phyloP scores from a whole-genome alignment of 768 basidiomycete genomes.

The Trametes elegans region DNA sequence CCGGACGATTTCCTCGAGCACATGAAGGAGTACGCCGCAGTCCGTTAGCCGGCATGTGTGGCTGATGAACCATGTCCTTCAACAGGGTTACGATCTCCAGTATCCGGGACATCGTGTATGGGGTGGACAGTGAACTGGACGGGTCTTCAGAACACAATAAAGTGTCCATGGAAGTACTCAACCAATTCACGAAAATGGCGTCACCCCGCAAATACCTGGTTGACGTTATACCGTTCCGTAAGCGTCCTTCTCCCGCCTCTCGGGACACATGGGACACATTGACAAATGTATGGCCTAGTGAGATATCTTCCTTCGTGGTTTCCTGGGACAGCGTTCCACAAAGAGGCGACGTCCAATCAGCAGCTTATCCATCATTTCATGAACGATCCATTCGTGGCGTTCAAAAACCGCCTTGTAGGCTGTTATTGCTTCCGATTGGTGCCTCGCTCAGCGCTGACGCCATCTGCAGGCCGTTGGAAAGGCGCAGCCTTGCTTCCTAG shows the following conservation, averaged over 20 bases:
- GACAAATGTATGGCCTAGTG: neutral
- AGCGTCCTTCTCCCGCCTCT: neutral
- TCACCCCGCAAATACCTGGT: slow-evolving; percentile 25
- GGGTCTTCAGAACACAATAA: too few relatives aligned
- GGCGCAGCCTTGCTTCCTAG: too few relatives aligned
- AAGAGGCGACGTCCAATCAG: slow-evolving; percentile 1
- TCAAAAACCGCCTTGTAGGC: slow-evolving; percentile 1
- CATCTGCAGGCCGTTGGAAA: too few relatives aligned
- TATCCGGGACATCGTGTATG: too few relatives aligned
- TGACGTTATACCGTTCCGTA: slow-evolving; percentile 31
- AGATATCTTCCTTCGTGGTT: slow-evolving; percentile 21
- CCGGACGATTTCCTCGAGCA: too few relatives aligned
- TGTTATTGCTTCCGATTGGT: neutral
- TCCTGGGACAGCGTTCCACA: slow-evolving; percentile 24
- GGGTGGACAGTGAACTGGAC: too few relatives aligned
- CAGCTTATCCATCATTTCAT: neutral
- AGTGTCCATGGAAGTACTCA: too few relatives aligned
- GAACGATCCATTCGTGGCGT: slow-evolving; percentile 12
- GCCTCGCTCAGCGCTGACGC: neutral
- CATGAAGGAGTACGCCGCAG: too few relatives aligned
- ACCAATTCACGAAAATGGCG: too few relatives aligned
- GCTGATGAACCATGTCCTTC: too few relatives aligned
- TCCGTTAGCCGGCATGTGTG: too few relatives aligned
- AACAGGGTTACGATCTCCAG: too few relatives aligned
- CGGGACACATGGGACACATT: neutral